These are phyloP conservation scores for Blastobotrys elegans DNA, from an alignment of 1,139 yeast species.

Conservation along the genomic window DNA sequence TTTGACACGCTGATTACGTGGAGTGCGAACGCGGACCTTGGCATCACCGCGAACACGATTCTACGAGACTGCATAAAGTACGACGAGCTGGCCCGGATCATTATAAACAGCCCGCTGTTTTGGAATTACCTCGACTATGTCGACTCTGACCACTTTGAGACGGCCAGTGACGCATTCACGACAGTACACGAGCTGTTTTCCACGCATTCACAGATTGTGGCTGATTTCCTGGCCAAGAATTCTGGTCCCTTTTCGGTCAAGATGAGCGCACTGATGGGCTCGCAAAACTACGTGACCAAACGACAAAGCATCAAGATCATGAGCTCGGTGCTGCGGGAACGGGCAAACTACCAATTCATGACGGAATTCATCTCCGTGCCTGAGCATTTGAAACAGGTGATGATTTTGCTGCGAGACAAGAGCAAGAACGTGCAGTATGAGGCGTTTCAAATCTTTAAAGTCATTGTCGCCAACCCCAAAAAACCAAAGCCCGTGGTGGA, in stretches of 20 bases:
- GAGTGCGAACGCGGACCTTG: slow-evolving; percentile 67
- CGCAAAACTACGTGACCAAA: slow-evolving; percentile 83
- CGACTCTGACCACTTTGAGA: slow-evolving; percentile 72
- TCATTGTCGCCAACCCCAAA: slow-evolving; percentile 88
- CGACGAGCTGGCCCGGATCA: slow-evolving; percentile 60
- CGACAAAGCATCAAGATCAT: slow-evolving; percentile 82
- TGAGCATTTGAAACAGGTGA: slow-evolving; percentile 74
- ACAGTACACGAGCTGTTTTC: slow-evolving; percentile 63
- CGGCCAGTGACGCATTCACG: slow-evolving; percentile 84
- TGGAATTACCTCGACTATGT: slow-evolving; percentile 86
- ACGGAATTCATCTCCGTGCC: slow-evolving; percentile 74
- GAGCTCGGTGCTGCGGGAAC: slow-evolving; percentile 67
- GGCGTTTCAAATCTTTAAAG: slow-evolving; percentile 89
- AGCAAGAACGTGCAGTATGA: slow-evolving; percentile 85
- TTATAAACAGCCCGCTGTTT: slow-evolving; percentile 52
- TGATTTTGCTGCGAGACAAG: slow-evolving; percentile 82
- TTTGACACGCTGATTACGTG: slow-evolving; percentile 59
- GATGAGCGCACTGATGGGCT: slow-evolving; percentile 66
- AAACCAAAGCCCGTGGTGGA: slow-evolving; percentile 76
- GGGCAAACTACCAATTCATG: slow-evolving; percentile 69
- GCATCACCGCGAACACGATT: slow-evolving; percentile 71
- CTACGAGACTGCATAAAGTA: slow-evolving; percentile 80
- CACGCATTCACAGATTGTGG: slow-evolving; percentile 51
- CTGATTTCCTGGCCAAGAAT: slow-evolving; percentile 54
- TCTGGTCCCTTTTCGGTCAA: slow-evolving; percentile 48